Conservation (phyloP, 1,284 basidiomycete species). For the Stygiomarasmius scandens region DNA sequence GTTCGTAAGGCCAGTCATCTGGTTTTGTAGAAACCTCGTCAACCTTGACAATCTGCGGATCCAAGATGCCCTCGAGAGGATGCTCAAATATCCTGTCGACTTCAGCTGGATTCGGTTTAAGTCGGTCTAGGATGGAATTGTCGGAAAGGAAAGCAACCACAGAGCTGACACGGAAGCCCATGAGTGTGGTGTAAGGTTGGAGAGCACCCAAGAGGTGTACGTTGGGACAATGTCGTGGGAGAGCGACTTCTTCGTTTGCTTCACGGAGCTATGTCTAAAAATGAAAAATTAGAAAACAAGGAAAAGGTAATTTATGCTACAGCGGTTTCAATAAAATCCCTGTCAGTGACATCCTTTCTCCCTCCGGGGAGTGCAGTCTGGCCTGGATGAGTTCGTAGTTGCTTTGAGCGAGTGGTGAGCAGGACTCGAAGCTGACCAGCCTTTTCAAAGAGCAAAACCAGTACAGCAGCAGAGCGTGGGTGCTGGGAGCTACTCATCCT, state of each 20-base stretch:
- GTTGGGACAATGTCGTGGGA: constrained; percentile 2
- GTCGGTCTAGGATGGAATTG: background rate
- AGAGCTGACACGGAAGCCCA: constrained; percentile 8
- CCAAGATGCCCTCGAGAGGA: constrained; percentile 12
- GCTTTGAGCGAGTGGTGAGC: constrained; percentile 82
- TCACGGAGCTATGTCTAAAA: constrained; percentile 26
- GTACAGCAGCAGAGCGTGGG: constrained; percentile 69
- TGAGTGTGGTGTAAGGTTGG: constrained; percentile 4
- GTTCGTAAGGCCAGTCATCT: constrained; percentile 77
- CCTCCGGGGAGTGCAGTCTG: constrained; percentile 86
- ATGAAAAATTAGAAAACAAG: background rate
- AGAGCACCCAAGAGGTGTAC: constrained; percentile 9
- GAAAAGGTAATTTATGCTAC: constrained; percentile 42
- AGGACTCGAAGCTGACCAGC: constrained; percentile 71
- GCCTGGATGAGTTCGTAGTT: constrained; percentile 74
- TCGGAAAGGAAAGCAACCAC: background rate
- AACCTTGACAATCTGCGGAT: background rate
- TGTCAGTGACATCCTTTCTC: constrained; percentile 72
- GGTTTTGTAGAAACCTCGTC: constrained; percentile 55
- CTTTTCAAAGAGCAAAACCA: constrained; percentile 77
- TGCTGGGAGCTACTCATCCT: constrained; percentile 44
- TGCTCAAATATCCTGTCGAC: constrained; percentile 14
- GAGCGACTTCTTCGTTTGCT: constrained; percentile 16
- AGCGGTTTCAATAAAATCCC: constrained; percentile 67
- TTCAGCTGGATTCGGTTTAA: constrained; percentile 8